Evolutionary conservation across 352 stramenopile species (phyloP).

Genomic region (Phytophthora podocarpi): DNA sequence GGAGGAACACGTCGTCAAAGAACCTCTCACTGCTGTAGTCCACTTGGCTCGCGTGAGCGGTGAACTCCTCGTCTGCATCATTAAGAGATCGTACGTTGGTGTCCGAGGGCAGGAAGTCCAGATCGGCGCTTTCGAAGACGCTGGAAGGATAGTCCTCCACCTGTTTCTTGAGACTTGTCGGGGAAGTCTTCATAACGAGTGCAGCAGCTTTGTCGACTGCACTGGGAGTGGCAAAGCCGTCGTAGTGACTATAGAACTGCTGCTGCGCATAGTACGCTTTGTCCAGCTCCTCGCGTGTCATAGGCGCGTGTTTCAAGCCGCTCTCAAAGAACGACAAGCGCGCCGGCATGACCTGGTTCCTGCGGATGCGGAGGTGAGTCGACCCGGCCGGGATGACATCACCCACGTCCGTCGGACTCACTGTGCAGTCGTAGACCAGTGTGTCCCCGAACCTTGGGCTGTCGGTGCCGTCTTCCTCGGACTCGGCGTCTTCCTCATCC

Average conservation of each 20-base stretch:
- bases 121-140: slow-evolving; percentile 27
- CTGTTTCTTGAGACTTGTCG: slow-evolving; percentile 13
- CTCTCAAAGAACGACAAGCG: slow-evolving; percentile 32
- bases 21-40: slow-evolving; percentile 77
- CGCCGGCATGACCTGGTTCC: slow-evolving; percentile 43
- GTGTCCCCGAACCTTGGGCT: slow-evolving; percentile 50
- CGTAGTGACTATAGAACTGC: slow-evolving; percentile 17
- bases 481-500: slow-evolving; percentile 63
- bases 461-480: slow-evolving; percentile 56
- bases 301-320: slow-evolving; percentile 1
- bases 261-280: slow-evolving; percentile 20
- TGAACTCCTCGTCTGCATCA: slow-evolving; percentile 55
- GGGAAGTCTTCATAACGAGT: slow-evolving; percentile 21
- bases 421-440: slow-evolving; percentile 53
- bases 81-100: slow-evolving; percentile 56
- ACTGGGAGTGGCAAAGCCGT: slow-evolving; percentile 9
- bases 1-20: slow-evolving; percentile 80
- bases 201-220: slow-evolving; percentile 18
- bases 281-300: slow-evolving; percentile 16
- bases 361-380: slow-evolving; percentile 52
- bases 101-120: slow-evolving; percentile 47
- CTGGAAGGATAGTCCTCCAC: slow-evolving; percentile 39
- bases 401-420: slow-evolving; percentile 51
- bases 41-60: slow-evolving; percentile 48
- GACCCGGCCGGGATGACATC: slow-evolving; percentile 51